Percentiles rank a stretch among this genome's conserved stretches.
These are phyloP conservation scores for Mentha longifolia DNA, from an alignment of 257 asterid species.

Conservation along the genomic window DNA sequence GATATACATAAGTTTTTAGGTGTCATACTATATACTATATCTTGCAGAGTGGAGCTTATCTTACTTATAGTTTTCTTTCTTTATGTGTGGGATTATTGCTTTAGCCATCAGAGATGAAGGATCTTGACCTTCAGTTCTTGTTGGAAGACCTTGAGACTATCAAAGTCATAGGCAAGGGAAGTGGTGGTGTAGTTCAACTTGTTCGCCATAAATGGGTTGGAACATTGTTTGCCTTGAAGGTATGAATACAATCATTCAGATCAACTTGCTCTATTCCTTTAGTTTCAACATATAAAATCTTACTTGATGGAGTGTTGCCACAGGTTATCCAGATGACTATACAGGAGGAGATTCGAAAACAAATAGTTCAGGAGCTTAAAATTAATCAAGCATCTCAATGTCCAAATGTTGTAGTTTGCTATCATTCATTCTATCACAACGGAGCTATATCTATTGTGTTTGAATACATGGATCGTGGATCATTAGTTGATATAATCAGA, in stretches of 20 bases:
- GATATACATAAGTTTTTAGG: slow-evolving; percentile 14
- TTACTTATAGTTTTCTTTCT: not conserved
- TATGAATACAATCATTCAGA: slow-evolving; percentile 39
- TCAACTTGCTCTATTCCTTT: slow-evolving; percentile 23
- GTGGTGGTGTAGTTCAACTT: slow-evolving; percentile 98
- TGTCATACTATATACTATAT: slow-evolving; percentile 4
- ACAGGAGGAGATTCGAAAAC: slow-evolving; percentile 96
- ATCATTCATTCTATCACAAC: slow-evolving; percentile 97
- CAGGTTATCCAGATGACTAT: slow-evolving; percentile 98
- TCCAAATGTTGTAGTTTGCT: slow-evolving; percentile 87
- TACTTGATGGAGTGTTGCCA: slow-evolving; percentile 24
- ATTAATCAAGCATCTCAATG: slow-evolving; percentile 93
- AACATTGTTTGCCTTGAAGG: slow-evolving; percentile 91
- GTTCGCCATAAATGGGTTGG: slow-evolving; percentile 98
- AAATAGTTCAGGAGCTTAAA: slow-evolving; percentile 97
- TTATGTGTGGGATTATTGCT: slow-evolving; percentile 26
- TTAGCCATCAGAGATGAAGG: slow-evolving; percentile 73
- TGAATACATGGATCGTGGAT: slow-evolving; percentile 99
- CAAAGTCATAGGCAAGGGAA: slow-evolving; percentile 98
- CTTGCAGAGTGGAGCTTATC: slow-evolving; percentile 28
- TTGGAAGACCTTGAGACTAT: slow-evolving; percentile 94
- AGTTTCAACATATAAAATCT: not conserved
- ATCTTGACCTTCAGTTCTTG: slow-evolving; percentile 83
- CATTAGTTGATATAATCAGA: slow-evolving; percentile 61
- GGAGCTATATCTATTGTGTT: slow-evolving; percentile 94